These are phyloP conservation scores for Aspergillus eucalypticola DNA, from an alignment of 2,329 filamentous ascomycete species.

Conservation along the genomic window DNA sequence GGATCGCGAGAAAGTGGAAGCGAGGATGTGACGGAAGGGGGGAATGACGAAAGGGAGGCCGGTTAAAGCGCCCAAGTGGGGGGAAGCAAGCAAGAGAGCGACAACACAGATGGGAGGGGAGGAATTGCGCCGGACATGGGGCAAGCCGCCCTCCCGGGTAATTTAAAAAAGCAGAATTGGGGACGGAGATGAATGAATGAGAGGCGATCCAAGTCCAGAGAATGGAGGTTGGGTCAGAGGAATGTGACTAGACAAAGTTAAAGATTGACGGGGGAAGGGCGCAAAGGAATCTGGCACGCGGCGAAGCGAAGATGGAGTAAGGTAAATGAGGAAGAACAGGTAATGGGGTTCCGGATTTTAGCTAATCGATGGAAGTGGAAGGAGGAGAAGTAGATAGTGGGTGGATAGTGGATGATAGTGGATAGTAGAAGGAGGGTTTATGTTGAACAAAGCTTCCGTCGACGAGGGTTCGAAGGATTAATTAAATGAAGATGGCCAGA, in stretches of 20 bases:
- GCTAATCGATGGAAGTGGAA: not conserved
- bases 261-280: not conserved
- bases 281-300: not conserved
- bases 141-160: constrained; percentile 27
- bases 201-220: not conserved
- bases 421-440: no score
- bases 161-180: constrained; percentile 5
- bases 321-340: not conserved
- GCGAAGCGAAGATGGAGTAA: not conserved
- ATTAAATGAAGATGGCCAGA: constrained; percentile 2
- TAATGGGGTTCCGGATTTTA: not conserved
- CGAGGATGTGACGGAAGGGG: constrained; percentile 11
- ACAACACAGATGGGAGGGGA: constrained; percentile 14
- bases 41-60: constrained; percentile 16
- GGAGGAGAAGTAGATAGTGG: not conserved
- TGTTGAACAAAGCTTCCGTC: no score
- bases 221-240: constrained; percentile 1
- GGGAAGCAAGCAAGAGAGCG: constrained; percentile 9
- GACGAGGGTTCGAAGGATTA: not conserved
- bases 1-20: constrained; percentile 2
- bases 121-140: constrained; percentile 34
- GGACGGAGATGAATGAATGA: not conserved
- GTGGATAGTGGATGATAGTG: no score
- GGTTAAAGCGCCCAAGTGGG: constrained; percentile 16
- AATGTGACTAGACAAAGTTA: not conserved